Conservation (phyloP, 139 green algal species). For the Chlorella sorokiniana region DNA sequence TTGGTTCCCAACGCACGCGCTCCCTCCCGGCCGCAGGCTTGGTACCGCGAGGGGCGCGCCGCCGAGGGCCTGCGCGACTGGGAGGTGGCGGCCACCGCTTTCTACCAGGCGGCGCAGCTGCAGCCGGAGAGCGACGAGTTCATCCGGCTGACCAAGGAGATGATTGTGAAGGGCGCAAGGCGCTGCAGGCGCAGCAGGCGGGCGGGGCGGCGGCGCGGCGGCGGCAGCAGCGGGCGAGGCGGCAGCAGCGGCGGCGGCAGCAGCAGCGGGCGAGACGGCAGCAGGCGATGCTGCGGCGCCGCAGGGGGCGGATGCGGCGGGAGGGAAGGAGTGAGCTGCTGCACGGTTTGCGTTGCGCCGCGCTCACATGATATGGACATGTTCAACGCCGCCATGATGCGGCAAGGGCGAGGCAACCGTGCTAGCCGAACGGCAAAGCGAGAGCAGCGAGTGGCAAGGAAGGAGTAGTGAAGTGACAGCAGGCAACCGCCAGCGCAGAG, state of each 20-base stretch:
- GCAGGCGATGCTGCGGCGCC: neutral
- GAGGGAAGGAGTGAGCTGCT: too few species aligned
- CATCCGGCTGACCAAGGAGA: slow-evolving; percentile 21
- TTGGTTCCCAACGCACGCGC: neutral
- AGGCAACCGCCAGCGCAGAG: too few species aligned
- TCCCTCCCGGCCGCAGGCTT: slow-evolving; percentile 10
- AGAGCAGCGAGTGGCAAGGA: too few species aligned
- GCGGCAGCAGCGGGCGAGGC: neutral
- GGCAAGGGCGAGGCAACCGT: too few species aligned
- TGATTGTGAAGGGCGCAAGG: slow-evolving; percentile 20
- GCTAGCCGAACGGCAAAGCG: too few species aligned
- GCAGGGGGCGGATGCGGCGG: neutral
- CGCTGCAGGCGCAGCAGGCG: slow-evolving; percentile 8
- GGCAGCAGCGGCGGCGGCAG: neutral
- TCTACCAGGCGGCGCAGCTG: slow-evolving; percentile 23
- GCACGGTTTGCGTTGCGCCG: too few species aligned
- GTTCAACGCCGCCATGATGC: too few species aligned
- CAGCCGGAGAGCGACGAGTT: slow-evolving; percentile 29
- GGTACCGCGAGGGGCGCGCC: slow-evolving; percentile 55
- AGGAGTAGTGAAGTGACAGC: too few species aligned
- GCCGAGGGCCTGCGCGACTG: slow-evolving; percentile 39
- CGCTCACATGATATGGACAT: too few species aligned
- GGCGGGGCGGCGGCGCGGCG: neutral
- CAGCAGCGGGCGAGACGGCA: neutral
- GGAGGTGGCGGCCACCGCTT: slow-evolving; percentile 52